Evolutionary conservation across 495 filamentous ascomycete genomes (phyloP), one percentile per base, ranked within the genome.

Genomic region (Hypoxylon trugodes): DNA sequence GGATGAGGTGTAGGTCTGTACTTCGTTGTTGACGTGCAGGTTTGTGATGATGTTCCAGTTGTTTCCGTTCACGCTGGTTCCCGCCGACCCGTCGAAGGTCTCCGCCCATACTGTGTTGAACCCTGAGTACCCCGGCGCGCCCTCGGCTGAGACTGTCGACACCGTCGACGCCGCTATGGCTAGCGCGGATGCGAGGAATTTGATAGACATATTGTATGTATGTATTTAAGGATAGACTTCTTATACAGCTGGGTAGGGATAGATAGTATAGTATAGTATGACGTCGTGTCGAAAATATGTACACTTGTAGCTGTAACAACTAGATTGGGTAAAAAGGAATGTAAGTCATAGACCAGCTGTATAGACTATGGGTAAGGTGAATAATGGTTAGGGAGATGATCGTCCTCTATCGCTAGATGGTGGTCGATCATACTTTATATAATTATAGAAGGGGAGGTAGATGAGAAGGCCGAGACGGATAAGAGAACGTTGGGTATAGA

Each of bases 131-230:
- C 28, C 51, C 1, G 77, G 77, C 6, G 75, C 52, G 15, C 22
- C 9, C 68, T 71, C 72, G 21, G 76, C 76, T 0, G 66, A 65
- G 19, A 67, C 72, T 3, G 68, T 68, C 4, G 51, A 43, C 13
- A 40, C 58, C 22, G 61, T 65, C 2, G 56, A 42, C 19, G 24
- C 63, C 37, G 64, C 45, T 8, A 61, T 2, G 32, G 58, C 64
- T 1, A 59, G 48, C 42, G 66, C 50, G 1, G 64, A 19, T 6
- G 68, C 42, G 3, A 71, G 56, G 21, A 77, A 48, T 64, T 65
- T 66, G 73, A 76, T 74, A 64, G 79, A 80, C 79, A 86, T 86
- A 76, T 75, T 84, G 81, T 81, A 81, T 81, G 76, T 79, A 78
- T 79, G 84, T 80, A 76, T 83, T 79, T 83, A 86, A 85, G 50